Conservation (phyloP, 1,139 yeast genomes). For the Debaryomyces nepalensis region DNA sequence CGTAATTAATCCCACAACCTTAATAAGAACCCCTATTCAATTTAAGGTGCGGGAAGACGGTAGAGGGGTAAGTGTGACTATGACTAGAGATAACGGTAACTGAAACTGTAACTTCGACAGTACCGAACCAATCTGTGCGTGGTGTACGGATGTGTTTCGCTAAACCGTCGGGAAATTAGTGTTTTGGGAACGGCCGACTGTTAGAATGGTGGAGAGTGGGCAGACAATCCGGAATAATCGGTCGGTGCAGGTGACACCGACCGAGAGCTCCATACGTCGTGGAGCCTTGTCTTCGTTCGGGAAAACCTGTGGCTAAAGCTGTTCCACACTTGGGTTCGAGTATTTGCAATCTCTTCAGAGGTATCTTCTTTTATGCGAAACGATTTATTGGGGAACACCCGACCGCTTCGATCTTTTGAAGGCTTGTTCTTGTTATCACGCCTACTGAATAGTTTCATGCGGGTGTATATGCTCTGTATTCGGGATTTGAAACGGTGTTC, state of each 20-base stretch:
- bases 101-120: no score
- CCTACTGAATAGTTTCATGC: not conserved
- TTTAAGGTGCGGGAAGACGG: no score
- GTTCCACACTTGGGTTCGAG: not conserved
- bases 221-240: not conserved
- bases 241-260: not conserved
- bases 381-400: not conserved
- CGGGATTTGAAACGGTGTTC: not conserved
- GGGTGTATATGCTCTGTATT: not conserved
- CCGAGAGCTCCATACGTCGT: not conserved
- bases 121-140: no score
- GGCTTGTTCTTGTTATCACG: conserved; percentile 1
- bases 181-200: no score
- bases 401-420: not conserved
- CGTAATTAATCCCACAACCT: no score
- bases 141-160: no score
- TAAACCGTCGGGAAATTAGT: no score
- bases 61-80: no score
- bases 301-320: not conserved
- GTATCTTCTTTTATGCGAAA: conserved; percentile 5
- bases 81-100: no score
- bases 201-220: no score
- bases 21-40: no score
- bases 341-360: not conserved
- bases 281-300: not conserved